Conservation (phyloP, 2,329 filamentous ascomycete genomes). For the Phaeosphaeria sp. region DNA sequence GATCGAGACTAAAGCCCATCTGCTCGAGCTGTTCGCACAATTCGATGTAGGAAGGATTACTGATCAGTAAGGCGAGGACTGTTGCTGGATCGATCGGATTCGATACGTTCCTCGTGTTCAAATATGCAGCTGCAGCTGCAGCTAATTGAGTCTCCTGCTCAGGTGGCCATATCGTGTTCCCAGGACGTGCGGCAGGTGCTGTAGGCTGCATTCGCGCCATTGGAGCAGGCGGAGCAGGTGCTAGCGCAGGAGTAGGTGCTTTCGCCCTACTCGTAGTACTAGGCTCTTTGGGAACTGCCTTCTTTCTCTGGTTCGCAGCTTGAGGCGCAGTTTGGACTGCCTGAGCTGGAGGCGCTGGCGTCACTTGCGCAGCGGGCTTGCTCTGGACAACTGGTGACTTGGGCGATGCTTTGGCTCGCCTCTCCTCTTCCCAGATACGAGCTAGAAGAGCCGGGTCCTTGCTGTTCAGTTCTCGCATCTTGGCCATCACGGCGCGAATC, state of each 20-base stretch:
- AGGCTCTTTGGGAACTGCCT: constrained; percentile 25
- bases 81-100: constrained; percentile 49
- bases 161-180: constrained; percentile 58
- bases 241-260: not conserved
- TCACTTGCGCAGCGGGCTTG: constrained; percentile 29
- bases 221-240: not conserved
- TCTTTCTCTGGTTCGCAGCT: constrained; percentile 29
- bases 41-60: constrained; percentile 63
- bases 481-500: constrained; percentile 63
- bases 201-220: constrained; percentile 10
- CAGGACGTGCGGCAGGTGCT: constrained; percentile 10
- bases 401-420: constrained; percentile 42
- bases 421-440: constrained; percentile 64
- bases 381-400: constrained; percentile 32
- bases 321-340: constrained; percentile 16
- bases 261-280: constrained; percentile 6
- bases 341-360: constrained; percentile 14
- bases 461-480: constrained; percentile 64
- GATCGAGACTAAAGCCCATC: constrained; percentile 58
- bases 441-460: constrained; percentile 63
- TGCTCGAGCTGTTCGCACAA: constrained; percentile 62
- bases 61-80: constrained; percentile 57
- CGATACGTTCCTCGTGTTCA: constrained; percentile 53
- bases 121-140: constrained; percentile 56
- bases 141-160: constrained; percentile 60